Evolutionary conservation across 225 moss, liverwort and hornwort genomes (phyloP).

Genomic region (Bryum argenteum): DNA sequence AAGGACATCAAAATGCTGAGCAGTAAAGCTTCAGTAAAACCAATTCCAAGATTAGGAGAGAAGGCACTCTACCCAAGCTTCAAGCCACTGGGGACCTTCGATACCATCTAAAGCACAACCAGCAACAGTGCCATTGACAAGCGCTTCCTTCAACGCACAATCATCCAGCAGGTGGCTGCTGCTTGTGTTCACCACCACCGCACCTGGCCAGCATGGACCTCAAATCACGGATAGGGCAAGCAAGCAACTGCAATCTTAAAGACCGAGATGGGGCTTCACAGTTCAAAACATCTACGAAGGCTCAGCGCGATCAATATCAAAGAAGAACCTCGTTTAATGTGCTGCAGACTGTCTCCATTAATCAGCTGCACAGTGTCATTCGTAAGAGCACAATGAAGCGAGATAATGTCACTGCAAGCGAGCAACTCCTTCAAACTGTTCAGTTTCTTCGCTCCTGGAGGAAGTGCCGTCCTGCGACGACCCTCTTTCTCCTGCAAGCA

Average conservation of each 20-base stretch:
- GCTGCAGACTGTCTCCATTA: slow-evolving; percentile 79
- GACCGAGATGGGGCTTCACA: not conserved
- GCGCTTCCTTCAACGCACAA: slow-evolving; percentile 87
- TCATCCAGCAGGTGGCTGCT: slow-evolving; percentile 96
- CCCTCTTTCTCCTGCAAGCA: slow-evolving; percentile 61
- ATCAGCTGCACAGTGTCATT: slow-evolving; percentile 91
- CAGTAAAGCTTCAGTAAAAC: not conserved
- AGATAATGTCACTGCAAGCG: slow-evolving; percentile 77
- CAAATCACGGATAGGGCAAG: slow-evolving; percentile 1
- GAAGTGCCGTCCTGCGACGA: slow-evolving; percentile 51
- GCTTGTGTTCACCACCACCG: slow-evolving; percentile 65
- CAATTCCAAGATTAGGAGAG: slow-evolving; percentile 16
- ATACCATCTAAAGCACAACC: slow-evolving; percentile 94
- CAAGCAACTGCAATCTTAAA: slow-evolving; percentile 4
- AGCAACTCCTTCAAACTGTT: slow-evolving; percentile 81
- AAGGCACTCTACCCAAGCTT: slow-evolving; percentile 77
- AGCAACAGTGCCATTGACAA: slow-evolving; percentile 78
- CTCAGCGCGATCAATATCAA: not conserved
- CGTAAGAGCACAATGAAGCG: slow-evolving; percentile 89
- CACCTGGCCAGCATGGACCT: slow-evolving; percentile 38
- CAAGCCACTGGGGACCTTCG: slow-evolving; percentile 98
- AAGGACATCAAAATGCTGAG: not conserved
- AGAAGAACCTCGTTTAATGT: slow-evolving; percentile 77
- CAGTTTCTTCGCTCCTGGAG: slow-evolving; percentile 63
- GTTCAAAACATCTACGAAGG: not conserved